Conservation (phyloP, 2,329 filamentous ascomycete genomes). For the Fusarium sp. region DNA sequence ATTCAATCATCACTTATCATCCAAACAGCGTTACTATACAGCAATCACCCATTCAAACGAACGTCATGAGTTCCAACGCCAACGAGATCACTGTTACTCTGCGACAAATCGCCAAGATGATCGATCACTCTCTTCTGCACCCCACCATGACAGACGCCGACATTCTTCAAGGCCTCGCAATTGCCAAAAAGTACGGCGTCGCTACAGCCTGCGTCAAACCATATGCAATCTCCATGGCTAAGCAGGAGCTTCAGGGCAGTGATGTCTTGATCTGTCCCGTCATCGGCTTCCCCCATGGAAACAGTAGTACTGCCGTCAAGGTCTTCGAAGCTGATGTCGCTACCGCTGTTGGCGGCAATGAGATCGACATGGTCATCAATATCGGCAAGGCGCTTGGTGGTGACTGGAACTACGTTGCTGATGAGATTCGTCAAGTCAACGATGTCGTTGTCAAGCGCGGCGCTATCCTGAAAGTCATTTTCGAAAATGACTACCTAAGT, state of each 20-base stretch:
- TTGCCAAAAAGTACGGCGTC: constrained; percentile 58
- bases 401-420: constrained; percentile 65
- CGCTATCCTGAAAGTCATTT: constrained; percentile 67
- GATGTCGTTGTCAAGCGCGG: constrained; percentile 53
- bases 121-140: constrained; percentile 70
- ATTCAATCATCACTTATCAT: no score
- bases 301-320: constrained; percentile 63
- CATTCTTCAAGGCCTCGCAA: constrained; percentile 58
- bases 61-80: neutral
- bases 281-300: constrained; percentile 69
- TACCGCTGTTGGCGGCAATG: constrained; percentile 56
- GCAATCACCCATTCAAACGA: no score
- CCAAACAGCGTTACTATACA: no score
- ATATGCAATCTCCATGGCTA: constrained; percentile 61
- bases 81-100: constrained; percentile 52
- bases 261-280: constrained; percentile 65
- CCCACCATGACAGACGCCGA: constrained; percentile 68
- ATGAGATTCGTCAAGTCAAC: constrained; percentile 63
- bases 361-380: constrained; percentile 71
- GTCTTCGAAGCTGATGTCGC: constrained; percentile 62
- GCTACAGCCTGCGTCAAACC: constrained; percentile 68
- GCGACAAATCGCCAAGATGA: constrained; percentile 60
- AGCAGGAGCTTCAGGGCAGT: constrained; percentile 56
- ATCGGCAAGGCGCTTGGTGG: constrained; percentile 65
- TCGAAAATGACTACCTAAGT: constrained; percentile 67